phyloP scores from a whole-genome alignment of 345 rosid genomes.

The Eucalyptus sp. region DNA sequence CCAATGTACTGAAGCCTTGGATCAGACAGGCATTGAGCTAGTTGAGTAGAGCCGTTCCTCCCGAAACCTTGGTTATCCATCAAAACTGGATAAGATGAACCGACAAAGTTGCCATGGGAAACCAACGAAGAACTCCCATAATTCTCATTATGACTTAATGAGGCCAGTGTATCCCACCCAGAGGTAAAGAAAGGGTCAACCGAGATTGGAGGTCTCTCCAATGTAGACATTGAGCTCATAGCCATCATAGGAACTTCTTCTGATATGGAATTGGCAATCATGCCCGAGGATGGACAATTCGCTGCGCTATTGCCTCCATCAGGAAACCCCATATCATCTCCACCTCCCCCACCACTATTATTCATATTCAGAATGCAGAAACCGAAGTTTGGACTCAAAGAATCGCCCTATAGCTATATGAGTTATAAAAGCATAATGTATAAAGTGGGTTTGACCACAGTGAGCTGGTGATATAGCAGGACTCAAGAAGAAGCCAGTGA shows the following conservation, averaged over 20 bases:
- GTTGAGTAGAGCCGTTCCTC: conserved; percentile 14
- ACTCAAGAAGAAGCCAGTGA: conserved; percentile 60
- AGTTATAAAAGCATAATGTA: conserved; percentile 2
- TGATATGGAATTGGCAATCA: conserved; percentile 12
- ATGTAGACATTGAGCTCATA: conserved; percentile 19
- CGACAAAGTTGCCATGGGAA: conserved; percentile 35
- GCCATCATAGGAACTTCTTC: conserved; percentile 24
- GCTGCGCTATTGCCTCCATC: conserved; percentile 26
- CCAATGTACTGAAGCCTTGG: conserved; percentile 47
- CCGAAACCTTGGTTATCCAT: conserved; percentile 49
- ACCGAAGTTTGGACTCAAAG: conserved; percentile 1
- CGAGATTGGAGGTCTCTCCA: conserved; percentile 20
- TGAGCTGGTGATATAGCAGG: conserved; percentile 48
- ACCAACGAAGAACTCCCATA: conserved; percentile 44
- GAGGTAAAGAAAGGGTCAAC: conserved; percentile 57
- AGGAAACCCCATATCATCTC: conserved; percentile 38
- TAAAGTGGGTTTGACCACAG: conserved; percentile 34
- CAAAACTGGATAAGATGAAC: conserved; percentile 37
- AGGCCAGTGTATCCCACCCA: conserved; percentile 66
- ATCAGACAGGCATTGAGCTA: conserved; percentile 48
- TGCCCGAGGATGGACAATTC: conserved; percentile 36
- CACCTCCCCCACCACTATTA: conserved; percentile 33
- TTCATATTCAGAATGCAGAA: not conserved
- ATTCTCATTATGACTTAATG: conserved; percentile 26
- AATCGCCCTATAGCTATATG: not conserved